Conservation (phyloP, 2,329 filamentous ascomycete species). For the Emydomyces testavorans region DNA sequence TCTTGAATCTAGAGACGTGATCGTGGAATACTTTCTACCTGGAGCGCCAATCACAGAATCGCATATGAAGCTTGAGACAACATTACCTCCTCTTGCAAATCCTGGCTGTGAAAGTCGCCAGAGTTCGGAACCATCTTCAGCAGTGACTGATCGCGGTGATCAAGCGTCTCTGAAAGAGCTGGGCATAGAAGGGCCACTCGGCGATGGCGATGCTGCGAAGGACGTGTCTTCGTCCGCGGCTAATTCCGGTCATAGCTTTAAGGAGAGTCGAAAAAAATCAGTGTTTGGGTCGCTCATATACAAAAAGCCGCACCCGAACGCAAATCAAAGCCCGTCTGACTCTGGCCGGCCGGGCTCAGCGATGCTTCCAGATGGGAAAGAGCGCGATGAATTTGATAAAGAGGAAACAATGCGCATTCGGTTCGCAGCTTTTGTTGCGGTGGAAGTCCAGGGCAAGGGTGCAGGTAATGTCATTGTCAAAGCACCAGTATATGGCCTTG, state of each 20-base stretch:
- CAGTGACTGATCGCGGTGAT: conserved; percentile 14
- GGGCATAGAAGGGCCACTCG: conserved; percentile 13
- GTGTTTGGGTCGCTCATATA: conserved; percentile 34
- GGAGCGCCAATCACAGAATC: conserved; percentile 57
- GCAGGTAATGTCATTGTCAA: conserved; percentile 56
- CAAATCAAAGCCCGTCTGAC: conserved; percentile 11
- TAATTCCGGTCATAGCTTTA: conserved; percentile 15
- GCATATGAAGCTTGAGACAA: conserved; percentile 73
- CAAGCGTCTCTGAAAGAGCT: conserved; percentile 18
- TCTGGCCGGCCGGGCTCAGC: conserved; percentile 10
- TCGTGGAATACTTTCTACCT: conserved; percentile 73
- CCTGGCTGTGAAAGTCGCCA: conserved; percentile 20
- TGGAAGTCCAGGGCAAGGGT: conserved; percentile 59
- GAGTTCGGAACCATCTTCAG: conserved; percentile 15
- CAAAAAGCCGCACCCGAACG: conserved; percentile 23
- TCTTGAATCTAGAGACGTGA: conserved; percentile 80
- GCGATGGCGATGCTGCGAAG: conserved; percentile 18
- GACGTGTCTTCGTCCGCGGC: conserved; percentile 19
- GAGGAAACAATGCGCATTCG: conserved; percentile 44
- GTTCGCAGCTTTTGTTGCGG: conserved; percentile 61
- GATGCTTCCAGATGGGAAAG: conserved; percentile 14
- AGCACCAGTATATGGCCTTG: conserved; percentile 51
- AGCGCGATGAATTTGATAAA: conserved; percentile 9
- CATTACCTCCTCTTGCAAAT: conserved; percentile 51
- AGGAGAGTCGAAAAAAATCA: conserved; percentile 31